phyloP scores from a whole-genome alignment of 1,139 yeast genomes.

The Blastobotrys buckinghamii region DNA sequence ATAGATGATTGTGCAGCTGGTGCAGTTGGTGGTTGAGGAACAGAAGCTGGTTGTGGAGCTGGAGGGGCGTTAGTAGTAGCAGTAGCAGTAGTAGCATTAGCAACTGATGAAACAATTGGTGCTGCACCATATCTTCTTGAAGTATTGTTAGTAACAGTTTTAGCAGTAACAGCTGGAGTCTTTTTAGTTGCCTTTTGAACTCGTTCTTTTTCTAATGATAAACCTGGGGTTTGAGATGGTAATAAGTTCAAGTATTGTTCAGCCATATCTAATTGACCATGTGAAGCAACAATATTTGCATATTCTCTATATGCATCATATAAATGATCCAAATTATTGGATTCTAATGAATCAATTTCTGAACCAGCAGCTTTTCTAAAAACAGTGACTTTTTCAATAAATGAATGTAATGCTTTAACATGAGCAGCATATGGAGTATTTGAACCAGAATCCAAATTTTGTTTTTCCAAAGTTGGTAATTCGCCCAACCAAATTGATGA shows the following conservation, averaged over 20 bases:
- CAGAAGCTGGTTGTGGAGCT: background rate
- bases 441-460: conserved; percentile 39
- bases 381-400: conserved; percentile 77
- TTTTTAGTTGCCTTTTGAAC: conserved; percentile 51
- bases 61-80: conserved; percentile 9
- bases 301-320: conserved; percentile 67
- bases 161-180: conserved; percentile 11
- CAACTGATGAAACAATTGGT: conserved; percentile 8
- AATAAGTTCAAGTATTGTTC: conserved; percentile 59
- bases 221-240: conserved; percentile 59
- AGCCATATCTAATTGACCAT: conserved; percentile 82
- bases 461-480: conserved; percentile 53
- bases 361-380: conserved; percentile 49
- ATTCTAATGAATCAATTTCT: conserved; percentile 29
- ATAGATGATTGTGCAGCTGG: background rate
- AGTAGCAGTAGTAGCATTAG: conserved; percentile 12
- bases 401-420: conserved; percentile 70
- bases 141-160: background rate
- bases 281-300: conserved; percentile 71
- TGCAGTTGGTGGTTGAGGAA: background rate
- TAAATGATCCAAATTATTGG: conserved; percentile 42
- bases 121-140: background rate
- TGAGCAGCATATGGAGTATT: conserved; percentile 79
- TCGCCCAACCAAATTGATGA: conserved; percentile 82
- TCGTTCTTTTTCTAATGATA: conserved; percentile 69